Conservation (phyloP, 192 early-diverging fungal genomes). For the Coemansia sp. region DNA sequence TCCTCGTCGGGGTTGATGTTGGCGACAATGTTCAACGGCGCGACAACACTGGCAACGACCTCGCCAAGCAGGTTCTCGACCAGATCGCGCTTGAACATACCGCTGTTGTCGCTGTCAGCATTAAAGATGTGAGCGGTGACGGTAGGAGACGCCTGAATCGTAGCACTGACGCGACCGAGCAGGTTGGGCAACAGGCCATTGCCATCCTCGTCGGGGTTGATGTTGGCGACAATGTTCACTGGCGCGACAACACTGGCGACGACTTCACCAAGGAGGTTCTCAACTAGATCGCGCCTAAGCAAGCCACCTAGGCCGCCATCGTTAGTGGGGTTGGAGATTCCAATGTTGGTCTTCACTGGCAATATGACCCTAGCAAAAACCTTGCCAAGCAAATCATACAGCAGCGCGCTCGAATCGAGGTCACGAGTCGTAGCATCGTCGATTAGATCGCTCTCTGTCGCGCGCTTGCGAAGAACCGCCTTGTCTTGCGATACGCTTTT, state of each 20-base stretch:
- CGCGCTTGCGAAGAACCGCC: conserved; percentile 27
- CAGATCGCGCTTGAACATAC: conserved; percentile 17
- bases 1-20: conserved; percentile 43
- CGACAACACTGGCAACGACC: conserved; percentile 26
- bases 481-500: conserved; percentile 12
- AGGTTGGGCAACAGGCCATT: conserved; percentile 39
- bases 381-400: conserved; percentile 31
- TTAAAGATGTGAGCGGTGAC: conserved; percentile 31
- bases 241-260: conserved; percentile 31
- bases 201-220: conserved; percentile 41
- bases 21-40: conserved; percentile 34
- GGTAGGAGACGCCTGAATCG: conserved; percentile 29
- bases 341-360: conserved; percentile 28
- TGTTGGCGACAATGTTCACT: conserved; percentile 36
- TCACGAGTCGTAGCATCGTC: conserved; percentile 35
- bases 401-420: conserved; percentile 15
- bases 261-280: conserved; percentile 31
- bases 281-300: conserved; percentile 26
- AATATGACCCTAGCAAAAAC: conserved; percentile 30
- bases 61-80: conserved; percentile 34
- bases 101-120: conserved; percentile 11
- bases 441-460: conserved; percentile 24
- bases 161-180: conserved; percentile 34
- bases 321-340: conserved; percentile 28
- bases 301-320: conserved; percentile 3